Evolutionary conservation across 23 red algal genomes (phyloP).

Genomic region (Agarophyton chilense): DNA sequence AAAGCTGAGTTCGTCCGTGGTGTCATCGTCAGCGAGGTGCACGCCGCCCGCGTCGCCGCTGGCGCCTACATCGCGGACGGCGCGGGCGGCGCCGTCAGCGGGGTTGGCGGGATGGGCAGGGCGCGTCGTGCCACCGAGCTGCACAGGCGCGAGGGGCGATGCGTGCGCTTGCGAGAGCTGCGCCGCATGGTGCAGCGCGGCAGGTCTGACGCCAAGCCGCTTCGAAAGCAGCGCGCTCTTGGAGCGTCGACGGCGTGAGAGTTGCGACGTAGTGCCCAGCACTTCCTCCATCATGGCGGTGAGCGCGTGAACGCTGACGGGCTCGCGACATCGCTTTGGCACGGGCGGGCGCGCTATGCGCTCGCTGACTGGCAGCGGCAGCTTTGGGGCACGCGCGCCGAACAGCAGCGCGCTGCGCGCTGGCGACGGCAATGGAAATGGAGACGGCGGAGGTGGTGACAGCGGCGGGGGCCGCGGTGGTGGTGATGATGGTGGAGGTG

Average conservation of each 20-base stretch:
- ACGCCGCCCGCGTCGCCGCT: background rate
- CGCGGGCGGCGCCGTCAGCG: no score
- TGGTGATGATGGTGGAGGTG: background rate
- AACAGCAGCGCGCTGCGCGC: constrained; percentile 10
- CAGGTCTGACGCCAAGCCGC: no score
- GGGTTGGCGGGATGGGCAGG: no score
- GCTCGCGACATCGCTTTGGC: constrained; percentile 26
- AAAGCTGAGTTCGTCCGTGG: constrained; percentile 58
- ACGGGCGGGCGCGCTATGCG: constrained; percentile 20
- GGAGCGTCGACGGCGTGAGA: no score
- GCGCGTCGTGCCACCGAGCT: no score
- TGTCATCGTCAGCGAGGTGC: constrained; percentile 34
- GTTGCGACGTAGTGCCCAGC: no score
- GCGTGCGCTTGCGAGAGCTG: no score
- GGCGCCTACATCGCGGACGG: background rate
- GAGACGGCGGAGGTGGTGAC: background rate
- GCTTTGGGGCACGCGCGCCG: constrained; percentile 7
- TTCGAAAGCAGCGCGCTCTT: no score
- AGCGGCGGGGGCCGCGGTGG: background rate
- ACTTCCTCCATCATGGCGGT: constrained; percentile 22
- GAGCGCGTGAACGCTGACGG: constrained; percentile 26
- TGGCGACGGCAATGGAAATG: background rate
- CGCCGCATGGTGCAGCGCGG: no score
- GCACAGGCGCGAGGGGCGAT: no score
- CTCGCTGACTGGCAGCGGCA: background rate